Percentiles rank a stretch among this genome's conserved stretches.
Evolutionary conservation across 306 rosid genomes (phyloP).

Genomic region (Trifolium pratense): DNA sequence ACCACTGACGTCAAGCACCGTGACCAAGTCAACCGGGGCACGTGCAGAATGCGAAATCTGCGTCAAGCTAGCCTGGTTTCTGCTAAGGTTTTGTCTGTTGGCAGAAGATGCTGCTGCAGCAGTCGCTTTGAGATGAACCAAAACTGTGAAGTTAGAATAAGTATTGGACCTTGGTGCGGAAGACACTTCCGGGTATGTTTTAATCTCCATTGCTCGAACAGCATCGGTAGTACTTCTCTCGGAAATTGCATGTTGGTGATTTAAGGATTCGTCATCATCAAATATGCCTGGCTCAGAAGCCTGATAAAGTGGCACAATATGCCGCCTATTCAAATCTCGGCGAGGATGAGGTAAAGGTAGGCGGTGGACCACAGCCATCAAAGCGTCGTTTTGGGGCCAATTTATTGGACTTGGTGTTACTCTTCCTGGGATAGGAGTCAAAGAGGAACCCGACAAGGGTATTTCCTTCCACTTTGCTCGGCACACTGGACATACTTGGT

Average conservation of each 20-base stretch:
- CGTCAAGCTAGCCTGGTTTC: slow-evolving; percentile 56
- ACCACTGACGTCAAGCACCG: slow-evolving; percentile 93
- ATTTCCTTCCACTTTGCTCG: slow-evolving; percentile 97
- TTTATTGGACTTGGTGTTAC: slow-evolving; percentile 63
- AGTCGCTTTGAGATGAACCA: slow-evolving; percentile 89
- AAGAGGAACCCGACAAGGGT: slow-evolving; percentile 70
- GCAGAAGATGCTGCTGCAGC: slow-evolving; percentile 56
- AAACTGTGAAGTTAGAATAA: slow-evolving; percentile 64
- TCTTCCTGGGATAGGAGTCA: slow-evolving; percentile 62
- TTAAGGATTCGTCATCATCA: slow-evolving; percentile 83
- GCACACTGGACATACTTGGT: slow-evolving; percentile 94
- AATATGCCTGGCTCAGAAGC: slow-evolving; percentile 83
- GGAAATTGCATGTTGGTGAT: slow-evolving; percentile 52
- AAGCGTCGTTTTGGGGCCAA: slow-evolving; percentile 81
- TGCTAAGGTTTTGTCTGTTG: slow-evolving; percentile 44
- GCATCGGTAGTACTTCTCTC: slow-evolving; percentile 50
- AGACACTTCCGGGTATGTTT: slow-evolving; percentile 78
- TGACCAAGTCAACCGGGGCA: slow-evolving; percentile 95
- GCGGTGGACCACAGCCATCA: slow-evolving; percentile 82
- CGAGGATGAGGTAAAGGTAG: slow-evolving; percentile 80
- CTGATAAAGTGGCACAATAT: slow-evolving; percentile 75
- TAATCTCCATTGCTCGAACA: slow-evolving; percentile 65
- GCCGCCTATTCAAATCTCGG: slow-evolving; percentile 70
- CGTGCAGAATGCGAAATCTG: slow-evolving; percentile 69
- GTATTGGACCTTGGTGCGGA: slow-evolving; percentile 59